A percentile compares a stretch with the other conserved stretches of the same genome.
Evolutionary conservation across 768 basidiomycete genomes (phyloP).

Genomic region (Leccinum pellstonianum): DNA sequence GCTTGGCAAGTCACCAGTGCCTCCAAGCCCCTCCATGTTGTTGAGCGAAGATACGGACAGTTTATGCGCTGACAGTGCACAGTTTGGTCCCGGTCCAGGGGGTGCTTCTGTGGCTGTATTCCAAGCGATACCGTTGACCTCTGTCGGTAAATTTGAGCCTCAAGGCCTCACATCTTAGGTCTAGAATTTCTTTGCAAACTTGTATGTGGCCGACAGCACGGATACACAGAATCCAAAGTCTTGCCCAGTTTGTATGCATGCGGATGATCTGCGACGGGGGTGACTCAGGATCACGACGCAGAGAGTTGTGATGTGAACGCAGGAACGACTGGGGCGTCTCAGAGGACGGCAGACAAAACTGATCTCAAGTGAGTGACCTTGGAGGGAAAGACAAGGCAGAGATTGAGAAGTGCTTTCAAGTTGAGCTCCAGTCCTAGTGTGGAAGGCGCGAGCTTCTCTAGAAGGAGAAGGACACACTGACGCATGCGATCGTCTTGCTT

Average conservation of each 20-base stretch:
- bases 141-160: conserved; percentile 22
- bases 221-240: too few species aligned
- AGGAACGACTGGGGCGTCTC: conserved; percentile 42
- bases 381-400: conserved; percentile 55
- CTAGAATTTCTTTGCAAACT: too few species aligned
- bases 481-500: too few species aligned
- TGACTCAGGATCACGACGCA: too few species aligned
- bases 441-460: conserved; percentile 49
- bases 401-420: conserved; percentile 61
- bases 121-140: conserved; percentile 21
- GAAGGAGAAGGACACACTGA: conserved; percentile 46
- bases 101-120: conserved; percentile 12
- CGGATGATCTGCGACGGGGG: too few species aligned
- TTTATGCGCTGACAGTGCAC: too few species aligned
- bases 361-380: conserved; percentile 46
- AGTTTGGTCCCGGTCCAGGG: too few species aligned
- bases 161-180: not conserved
- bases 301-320: conserved; percentile 28
- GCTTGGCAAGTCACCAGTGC: too few species aligned
- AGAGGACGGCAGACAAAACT: conserved; percentile 42
- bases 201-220: too few species aligned
- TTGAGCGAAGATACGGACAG: too few species aligned
- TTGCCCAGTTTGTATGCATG: conserved; percentile 26
- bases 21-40: too few species aligned
- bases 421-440: conserved; percentile 45